These are phyloP conservation scores for Xylaria scruposa DNA, from an alignment of 495 filamentous ascomycete species.

Conservation along the genomic window DNA sequence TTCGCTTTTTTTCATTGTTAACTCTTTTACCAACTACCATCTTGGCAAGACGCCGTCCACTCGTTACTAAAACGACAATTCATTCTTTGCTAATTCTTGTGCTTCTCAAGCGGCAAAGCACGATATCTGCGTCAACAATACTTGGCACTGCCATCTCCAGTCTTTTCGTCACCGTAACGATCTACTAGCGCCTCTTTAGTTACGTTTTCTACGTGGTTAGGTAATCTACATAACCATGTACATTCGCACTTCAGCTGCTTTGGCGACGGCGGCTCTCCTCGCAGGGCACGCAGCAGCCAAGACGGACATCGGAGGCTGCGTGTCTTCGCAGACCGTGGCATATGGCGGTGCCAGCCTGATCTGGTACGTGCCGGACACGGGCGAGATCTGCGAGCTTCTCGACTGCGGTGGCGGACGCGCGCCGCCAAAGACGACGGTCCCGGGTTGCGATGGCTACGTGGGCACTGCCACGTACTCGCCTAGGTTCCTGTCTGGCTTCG, in stretches of 20 bases:
- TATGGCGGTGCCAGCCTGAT: conserved; percentile 53
- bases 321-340: conserved; percentile 37
- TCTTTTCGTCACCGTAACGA: not conserved
- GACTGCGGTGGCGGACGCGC: conserved; percentile 72
- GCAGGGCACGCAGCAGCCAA: conserved; percentile 44
- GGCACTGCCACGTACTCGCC: conserved; percentile 63
- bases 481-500: conserved; percentile 53
- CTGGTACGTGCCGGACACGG: conserved; percentile 60
- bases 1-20: not conserved
- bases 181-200: not conserved
- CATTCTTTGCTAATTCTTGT: not conserved
- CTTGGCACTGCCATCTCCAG: not conserved
- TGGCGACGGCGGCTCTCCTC: conserved; percentile 34
- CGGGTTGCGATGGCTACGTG: conserved; percentile 62
- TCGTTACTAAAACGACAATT: conserved; percentile 10
- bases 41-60: conserved; percentile 1
- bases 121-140: not conserved
- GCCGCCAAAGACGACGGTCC: conserved; percentile 63
- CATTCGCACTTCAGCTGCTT: conserved; percentile 20
- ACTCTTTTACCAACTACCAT: too few relatives aligned
- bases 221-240: conserved; percentile 27
- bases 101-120: too few relatives aligned
- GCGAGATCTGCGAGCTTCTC: conserved; percentile 65
- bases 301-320: conserved; percentile 57
- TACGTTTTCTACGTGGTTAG: not conserved